Base-by-base conservation (phyloP, 768 basidiomycete genomes). In the Suillus fuscotomentosus region DNA sequence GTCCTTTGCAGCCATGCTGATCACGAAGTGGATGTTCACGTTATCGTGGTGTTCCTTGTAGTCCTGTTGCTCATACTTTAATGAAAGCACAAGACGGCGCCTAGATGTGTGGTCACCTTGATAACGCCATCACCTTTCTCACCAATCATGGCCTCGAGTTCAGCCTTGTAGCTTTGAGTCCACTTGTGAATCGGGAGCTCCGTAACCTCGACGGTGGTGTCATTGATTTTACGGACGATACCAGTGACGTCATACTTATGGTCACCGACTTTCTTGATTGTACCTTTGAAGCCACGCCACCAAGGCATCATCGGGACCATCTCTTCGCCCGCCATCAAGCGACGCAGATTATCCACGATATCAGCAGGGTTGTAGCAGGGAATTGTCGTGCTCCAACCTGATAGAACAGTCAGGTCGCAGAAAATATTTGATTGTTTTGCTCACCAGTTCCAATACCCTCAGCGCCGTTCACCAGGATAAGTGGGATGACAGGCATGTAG, bases 11-110 rank as follows among this genome's bases (percentile, higher is more conserved):
- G 80, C 79, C 89, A 99, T 91, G 31, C 84, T 88, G 36, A 99
- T 75, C 38, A 91, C 80, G 71, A 98, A 98, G 75, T 96, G 93
- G 14, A 99, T 88, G 62, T 94, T 91, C 68, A 88, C 83, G 65
- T 95, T 97, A 71, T 95, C 95, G 70, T 97, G 95, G 72, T 99
- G 90, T 73, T 99, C 97, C 77, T 94, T 94, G 80, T 95, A 99
- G 73, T 99, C 96, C 97, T 99, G 70, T 48, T 50, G 57, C 34
- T 42, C 64, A 47, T 20, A 10, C 34, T 39, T 63, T 10, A 63
- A 45, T n/a, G 15, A 42, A 43, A 24, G 60, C 24, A 43, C 4
- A 62, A 31, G 43, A 56, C 15, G 31, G 53, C 39, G 38, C 56
- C n/a, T 60, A 14, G 41, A 59, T 22, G 41, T 69, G 68, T 59